Evolutionary conservation across 768 basidiomycete genomes (phyloP).

Genomic region (Botryobasidium botryosum): DNA sequence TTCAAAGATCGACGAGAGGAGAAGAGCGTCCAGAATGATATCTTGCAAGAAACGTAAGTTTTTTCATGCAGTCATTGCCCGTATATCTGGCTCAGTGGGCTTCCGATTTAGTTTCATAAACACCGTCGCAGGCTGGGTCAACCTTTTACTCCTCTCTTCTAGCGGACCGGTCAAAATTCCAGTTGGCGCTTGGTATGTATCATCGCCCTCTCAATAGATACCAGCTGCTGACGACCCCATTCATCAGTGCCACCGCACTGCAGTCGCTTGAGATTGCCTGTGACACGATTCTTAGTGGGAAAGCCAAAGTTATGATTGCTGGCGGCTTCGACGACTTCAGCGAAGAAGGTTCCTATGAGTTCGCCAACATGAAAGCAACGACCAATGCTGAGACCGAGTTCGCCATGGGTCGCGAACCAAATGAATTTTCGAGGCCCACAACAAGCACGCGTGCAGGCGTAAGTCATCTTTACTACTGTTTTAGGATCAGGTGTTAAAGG

Average conservation of each 20-base stretch:
- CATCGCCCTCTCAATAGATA: not conserved
- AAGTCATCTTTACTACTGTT: constrained; percentile 15
- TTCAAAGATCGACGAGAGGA: constrained; percentile 98
- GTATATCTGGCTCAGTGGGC: constrained; percentile 7
- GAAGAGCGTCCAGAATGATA: constrained; percentile 95
- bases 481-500: not conserved
- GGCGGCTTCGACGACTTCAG: constrained; percentile 97
- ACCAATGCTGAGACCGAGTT: constrained; percentile 94
- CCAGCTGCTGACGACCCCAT: not conserved
- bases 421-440: constrained; percentile 95
- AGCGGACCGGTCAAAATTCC: constrained; percentile 98
- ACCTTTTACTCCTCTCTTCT: constrained; percentile 84
- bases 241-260: constrained; percentile 72
- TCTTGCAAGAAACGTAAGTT: constrained; percentile 93
- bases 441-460: constrained; percentile 92
- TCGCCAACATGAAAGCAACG: constrained; percentile 99
- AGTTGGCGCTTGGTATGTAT: constrained; percentile 83
- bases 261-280: constrained; percentile 98
- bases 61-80: not conserved
- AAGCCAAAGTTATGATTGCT: constrained; percentile 98
- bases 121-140: constrained; percentile 96
- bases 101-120: constrained; percentile 71
- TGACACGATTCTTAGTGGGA: constrained; percentile 84
- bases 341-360: constrained; percentile 97
- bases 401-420: constrained; percentile 97